Conservation (phyloP, 805 yeast species). For the Ogataea pilisensis region DNA sequence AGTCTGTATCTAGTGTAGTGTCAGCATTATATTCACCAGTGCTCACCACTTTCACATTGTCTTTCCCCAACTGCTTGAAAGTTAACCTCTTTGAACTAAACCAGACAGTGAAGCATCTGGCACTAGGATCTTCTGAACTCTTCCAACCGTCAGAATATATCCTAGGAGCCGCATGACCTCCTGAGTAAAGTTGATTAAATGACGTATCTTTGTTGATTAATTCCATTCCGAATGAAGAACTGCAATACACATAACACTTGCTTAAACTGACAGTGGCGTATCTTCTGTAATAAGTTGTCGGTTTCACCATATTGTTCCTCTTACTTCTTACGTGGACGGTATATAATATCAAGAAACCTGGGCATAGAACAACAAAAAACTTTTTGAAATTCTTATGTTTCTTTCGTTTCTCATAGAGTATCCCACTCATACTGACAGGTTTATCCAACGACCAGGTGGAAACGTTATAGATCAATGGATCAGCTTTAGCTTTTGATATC, state of each 20-base stretch:
- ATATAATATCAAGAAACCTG: conserved; percentile 64
- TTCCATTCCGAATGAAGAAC: conserved; percentile 54
- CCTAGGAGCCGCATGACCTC: conserved; percentile 60
- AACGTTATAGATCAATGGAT: conserved; percentile 49
- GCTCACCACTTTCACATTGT: conserved; percentile 1
- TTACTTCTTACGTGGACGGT: conserved; percentile 44
- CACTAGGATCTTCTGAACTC: conserved; percentile 71
- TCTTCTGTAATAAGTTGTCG: conserved; percentile 46
- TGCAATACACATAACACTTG: conserved; percentile 75
- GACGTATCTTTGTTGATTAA: conserved; percentile 38
- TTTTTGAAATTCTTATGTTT: conserved; percentile 65
- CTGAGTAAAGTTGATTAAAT: conserved; percentile 48
- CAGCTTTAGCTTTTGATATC: conserved; percentile 47
- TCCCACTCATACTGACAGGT: conserved; percentile 60
- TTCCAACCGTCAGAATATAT: conserved; percentile 80
- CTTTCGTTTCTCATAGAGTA: conserved; percentile 62
- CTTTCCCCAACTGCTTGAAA: conserved; percentile 19
- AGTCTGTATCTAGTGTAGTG: conserved; percentile 1
- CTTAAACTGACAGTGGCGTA: conserved; percentile 57
- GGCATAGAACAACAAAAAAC: conserved; percentile 60
- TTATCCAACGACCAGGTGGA: conserved; percentile 57
- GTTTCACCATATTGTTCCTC: conserved; percentile 39
- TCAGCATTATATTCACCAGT: background rate
- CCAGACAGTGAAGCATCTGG: conserved; percentile 82
- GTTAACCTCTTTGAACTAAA: conserved; percentile 59